These are phyloP conservation scores for Aspergillus nanangensis DNA, from an alignment of 495 filamentous ascomycete genomes.

Conservation along the genomic window DNA sequence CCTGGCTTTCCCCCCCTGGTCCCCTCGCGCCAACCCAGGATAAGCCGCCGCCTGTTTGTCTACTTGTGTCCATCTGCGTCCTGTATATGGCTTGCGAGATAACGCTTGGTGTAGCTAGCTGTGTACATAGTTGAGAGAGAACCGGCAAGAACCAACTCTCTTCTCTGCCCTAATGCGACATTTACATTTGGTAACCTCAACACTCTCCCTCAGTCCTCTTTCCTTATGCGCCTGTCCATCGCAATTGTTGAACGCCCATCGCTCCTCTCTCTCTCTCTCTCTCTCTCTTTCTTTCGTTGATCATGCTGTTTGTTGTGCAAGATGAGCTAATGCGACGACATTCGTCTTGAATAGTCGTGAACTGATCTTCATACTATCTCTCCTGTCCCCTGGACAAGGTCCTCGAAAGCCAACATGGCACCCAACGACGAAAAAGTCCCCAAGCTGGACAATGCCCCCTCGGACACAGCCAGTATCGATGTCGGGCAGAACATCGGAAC, in stretches of 20 bases:
- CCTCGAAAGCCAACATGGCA: slow-evolving; percentile 1
- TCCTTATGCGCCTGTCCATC: neutral
- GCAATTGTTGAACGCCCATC: too few relatives aligned
- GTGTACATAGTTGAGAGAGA: neutral
- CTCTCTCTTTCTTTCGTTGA: too few relatives aligned
- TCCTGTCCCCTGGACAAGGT: neutral
- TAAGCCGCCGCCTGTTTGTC: too few relatives aligned
- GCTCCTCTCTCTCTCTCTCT: too few relatives aligned
- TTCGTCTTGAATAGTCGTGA: too few relatives aligned
- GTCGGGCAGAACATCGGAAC: slow-evolving; percentile 3
- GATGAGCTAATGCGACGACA: too few relatives aligned
- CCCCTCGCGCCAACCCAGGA: neutral
- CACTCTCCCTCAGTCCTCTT: neutral
- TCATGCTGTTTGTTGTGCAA: too few relatives aligned
- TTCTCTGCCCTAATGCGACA: neutral
- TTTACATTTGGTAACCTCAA: neutral
- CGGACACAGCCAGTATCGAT: neutral
- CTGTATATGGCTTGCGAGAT: neutral
- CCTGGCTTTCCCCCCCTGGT: neutral
- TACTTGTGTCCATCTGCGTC: neutral
- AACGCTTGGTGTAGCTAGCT: neutral
- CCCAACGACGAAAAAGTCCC: neutral
- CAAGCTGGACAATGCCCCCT: neutral
- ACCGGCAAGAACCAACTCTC: neutral
- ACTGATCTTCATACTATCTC: neutral